Percentiles rank a stretch among this genome's conserved stretches.
Evolutionary conservation across 1,284 basidiomycete species (phyloP).

Genomic region (Tilletia caries): DNA sequence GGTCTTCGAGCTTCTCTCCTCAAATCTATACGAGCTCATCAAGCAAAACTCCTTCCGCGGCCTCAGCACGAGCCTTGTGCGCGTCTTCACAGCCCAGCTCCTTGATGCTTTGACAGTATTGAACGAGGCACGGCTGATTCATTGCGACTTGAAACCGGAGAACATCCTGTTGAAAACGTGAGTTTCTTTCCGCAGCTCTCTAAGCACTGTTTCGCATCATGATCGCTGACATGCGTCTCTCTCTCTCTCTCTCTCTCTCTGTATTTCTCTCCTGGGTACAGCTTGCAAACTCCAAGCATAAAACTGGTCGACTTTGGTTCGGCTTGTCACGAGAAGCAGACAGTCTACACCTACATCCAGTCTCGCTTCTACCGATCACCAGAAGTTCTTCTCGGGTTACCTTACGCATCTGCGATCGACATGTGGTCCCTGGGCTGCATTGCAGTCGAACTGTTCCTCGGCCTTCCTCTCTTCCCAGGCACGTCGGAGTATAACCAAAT

Average conservation of each 20-base stretch:
- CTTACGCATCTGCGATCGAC: constrained; percentile 89
- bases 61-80: constrained; percentile 89
- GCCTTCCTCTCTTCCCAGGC: constrained; percentile 91
- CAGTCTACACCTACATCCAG: constrained; percentile 99
- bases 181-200: not conserved
- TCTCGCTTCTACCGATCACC: constrained; percentile 97
- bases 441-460: constrained; percentile 94
- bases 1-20: constrained; percentile 94
- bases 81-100: constrained; percentile 94
- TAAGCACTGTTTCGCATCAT: no score
- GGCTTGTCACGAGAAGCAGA: constrained; percentile 96
- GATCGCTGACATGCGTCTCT: no score
- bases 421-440: constrained; percentile 96
- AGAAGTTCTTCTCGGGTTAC: constrained; percentile 89
- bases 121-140: constrained; percentile 91
- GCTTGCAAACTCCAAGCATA: constrained; percentile 93
- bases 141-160: constrained; percentile 87
- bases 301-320: constrained; percentile 99
- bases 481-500: constrained; percentile 99
- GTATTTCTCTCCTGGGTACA: constrained; percentile 51
- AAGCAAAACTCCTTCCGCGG: constrained; percentile 99
- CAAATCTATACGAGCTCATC: constrained; percentile 98
- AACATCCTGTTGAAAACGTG: constrained; percentile 47
- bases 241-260: not conserved
- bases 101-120: constrained; percentile 87